Percentiles rank a stretch among this genome's conserved stretches.
Conservation (phyloP, 2,329 filamentous ascomycete species). For the Cytospora schulzeri region DNA sequence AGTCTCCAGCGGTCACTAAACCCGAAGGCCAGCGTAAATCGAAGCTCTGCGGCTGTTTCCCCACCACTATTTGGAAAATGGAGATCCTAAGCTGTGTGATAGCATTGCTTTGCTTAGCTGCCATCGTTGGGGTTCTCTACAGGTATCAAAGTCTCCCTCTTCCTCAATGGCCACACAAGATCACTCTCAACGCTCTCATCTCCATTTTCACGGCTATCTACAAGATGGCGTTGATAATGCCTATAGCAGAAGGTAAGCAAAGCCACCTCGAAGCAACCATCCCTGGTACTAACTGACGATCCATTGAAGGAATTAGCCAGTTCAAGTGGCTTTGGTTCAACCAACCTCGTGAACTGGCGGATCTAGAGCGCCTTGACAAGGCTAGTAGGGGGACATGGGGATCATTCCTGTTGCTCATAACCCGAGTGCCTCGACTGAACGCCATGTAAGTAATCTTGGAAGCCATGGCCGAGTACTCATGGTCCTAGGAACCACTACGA, state of each 20-base stretch:
- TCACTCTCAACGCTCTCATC: slow-evolving; percentile 9
- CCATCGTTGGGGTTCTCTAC: not conserved
- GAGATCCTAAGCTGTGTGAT: not conserved
- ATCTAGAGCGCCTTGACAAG: not conserved
- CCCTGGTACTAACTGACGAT: not conserved
- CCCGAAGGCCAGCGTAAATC: not conserved
- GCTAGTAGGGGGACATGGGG: slow-evolving; percentile 5
- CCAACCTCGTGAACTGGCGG: not conserved
- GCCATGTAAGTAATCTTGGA: not conserved
- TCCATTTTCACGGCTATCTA: slow-evolving; percentile 1
- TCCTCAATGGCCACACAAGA: not conserved
- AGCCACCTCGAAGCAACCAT: not conserved
- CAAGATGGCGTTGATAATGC: not conserved
- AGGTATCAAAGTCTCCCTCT: not conserved
- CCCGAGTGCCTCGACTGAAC: not conserved
- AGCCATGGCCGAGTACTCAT: not conserved
- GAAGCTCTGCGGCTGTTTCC: not conserved
- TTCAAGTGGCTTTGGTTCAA: slow-evolving; percentile 11
- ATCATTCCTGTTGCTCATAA: not conserved
- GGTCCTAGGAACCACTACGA: not conserved
- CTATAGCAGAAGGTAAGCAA: not conserved
- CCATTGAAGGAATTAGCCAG: slow-evolving; percentile 1
- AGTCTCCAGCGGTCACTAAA: not conserved
- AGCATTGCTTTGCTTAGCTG: not conserved
- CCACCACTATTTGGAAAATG: not conserved